Percentiles rank a stretch among this genome's conserved stretches.
phyloP scores from a whole-genome alignment of 257 asterid genomes.

The Paulownia fortunei region DNA sequence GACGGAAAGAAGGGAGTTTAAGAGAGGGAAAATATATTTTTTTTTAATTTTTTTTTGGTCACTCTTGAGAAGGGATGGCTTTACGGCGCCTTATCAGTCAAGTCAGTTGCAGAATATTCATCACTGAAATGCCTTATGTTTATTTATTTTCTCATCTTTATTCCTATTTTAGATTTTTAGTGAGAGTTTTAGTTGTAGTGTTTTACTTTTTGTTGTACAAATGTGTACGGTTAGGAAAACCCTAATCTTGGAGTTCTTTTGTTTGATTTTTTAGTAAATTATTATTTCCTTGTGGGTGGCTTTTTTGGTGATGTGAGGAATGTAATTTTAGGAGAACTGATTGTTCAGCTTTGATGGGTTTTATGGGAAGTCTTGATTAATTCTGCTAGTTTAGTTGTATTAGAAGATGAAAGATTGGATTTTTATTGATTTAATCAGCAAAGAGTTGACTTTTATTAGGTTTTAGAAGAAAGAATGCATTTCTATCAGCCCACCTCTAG shows the following conservation, averaged over 20 bases:
- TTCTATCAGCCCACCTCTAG: neutral
- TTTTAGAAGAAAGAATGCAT: neutral
- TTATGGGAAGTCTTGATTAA: neutral
- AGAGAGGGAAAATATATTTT: neutral
- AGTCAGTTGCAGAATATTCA: conserved; percentile 1
- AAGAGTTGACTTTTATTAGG: conserved; percentile 1
- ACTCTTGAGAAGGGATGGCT: conserved; percentile 18
- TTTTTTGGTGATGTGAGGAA: neutral
- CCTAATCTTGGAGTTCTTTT: conserved; percentile 18
- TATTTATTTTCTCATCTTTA: neutral
- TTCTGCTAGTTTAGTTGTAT: conserved; percentile 19
- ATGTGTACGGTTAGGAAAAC: conserved; percentile 4
- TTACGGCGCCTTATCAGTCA: conserved; percentile 40
- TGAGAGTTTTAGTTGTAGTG: neutral
- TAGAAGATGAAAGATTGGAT: conserved; percentile 15
- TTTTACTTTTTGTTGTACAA: neutral
- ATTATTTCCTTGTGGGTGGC: neutral
- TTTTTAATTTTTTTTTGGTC: neutral
- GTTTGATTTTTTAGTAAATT: neutral
- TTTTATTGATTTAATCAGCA: neutral
- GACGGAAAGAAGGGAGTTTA: neutral
- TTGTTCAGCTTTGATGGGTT: neutral
- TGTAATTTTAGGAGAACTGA: neutral
- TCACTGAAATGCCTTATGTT: neutral
- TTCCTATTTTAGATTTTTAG: neutral